These are phyloP conservation scores for Adansonia gregorii DNA, from an alignment of 441 rosid species.

Conservation along the genomic window DNA sequence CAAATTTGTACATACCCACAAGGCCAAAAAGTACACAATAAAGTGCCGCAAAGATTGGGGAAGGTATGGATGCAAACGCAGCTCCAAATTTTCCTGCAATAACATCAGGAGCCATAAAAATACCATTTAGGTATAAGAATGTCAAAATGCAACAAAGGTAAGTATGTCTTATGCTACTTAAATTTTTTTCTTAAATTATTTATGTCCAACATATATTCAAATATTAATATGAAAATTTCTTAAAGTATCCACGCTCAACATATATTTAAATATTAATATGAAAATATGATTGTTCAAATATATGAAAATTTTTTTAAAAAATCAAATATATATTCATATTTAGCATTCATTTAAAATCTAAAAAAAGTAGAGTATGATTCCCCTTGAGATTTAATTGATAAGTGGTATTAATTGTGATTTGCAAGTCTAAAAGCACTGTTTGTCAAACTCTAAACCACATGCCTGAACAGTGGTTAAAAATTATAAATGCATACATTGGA, in stretches of 20 bases:
- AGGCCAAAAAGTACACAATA: conserved; percentile 69
- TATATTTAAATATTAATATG: no score
- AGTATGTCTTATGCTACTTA: not conserved
- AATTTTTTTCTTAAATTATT: no score
- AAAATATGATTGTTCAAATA: no score
- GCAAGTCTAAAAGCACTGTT: not conserved
- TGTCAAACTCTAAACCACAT: not conserved
- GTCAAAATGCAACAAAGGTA: not conserved
- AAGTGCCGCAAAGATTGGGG: conserved; percentile 66
- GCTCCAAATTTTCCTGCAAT: conserved; percentile 75
- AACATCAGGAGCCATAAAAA: not conserved
- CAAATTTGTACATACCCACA: conserved; percentile 44
- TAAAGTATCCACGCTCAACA: no score
- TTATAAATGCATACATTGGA: not conserved
- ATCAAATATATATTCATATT: no score
- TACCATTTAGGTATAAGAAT: not conserved
- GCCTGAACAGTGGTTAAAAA: not conserved
- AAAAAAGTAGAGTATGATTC: not conserved
- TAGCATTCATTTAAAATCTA: no score
- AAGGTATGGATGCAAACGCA: conserved; percentile 74
- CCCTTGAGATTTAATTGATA: not conserved
- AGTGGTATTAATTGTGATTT: not conserved
- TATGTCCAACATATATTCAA: no score
- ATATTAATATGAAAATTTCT: no score
- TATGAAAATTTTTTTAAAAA: no score